These are phyloP conservation scores for Trichoderma polysporum DNA, from an alignment of 2,329 filamentous ascomycete genomes.

Conservation along the genomic window DNA sequence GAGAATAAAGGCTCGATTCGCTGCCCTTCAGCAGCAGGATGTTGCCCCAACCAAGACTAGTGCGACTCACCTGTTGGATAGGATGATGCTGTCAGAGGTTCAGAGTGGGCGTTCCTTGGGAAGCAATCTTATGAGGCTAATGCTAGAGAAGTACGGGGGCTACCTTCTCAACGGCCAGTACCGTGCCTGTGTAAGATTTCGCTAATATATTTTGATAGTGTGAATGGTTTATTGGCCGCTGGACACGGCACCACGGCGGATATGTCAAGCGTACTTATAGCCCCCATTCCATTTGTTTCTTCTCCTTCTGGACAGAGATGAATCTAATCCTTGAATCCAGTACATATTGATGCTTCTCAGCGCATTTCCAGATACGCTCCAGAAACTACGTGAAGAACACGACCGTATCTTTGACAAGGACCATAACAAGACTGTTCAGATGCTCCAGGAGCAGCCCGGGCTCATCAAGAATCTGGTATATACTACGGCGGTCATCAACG, in stretches of 20 bases:
- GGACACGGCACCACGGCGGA: background rate
- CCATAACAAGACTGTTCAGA: constrained; percentile 36
- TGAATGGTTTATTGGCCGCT: background rate
- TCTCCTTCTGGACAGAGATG: background rate
- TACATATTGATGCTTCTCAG: constrained; percentile 26
- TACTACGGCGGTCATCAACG: constrained; percentile 53
- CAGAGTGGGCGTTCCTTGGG: background rate
- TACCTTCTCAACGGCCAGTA: background rate
- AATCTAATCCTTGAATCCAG: background rate
- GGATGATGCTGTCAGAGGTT: background rate
- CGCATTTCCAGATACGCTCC: constrained; percentile 25
- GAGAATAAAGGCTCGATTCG: background rate
- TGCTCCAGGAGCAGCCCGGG: constrained; percentile 42
- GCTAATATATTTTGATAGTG: background rate
- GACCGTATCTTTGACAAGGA: constrained; percentile 29
- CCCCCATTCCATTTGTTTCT: background rate
- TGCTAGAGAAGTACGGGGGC: background rate
- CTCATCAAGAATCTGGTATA: constrained; percentile 51
- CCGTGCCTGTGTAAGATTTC: background rate
- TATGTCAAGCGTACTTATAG: background rate
- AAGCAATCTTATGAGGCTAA: background rate
- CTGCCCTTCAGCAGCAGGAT: background rate
- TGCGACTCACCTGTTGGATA: background rate
- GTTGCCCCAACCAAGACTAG: background rate
- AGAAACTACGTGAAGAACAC: constrained; percentile 27